phyloP scores from a whole-genome alignment of 495 filamentous ascomycete species.

The Aspergillus nanangensis region DNA sequence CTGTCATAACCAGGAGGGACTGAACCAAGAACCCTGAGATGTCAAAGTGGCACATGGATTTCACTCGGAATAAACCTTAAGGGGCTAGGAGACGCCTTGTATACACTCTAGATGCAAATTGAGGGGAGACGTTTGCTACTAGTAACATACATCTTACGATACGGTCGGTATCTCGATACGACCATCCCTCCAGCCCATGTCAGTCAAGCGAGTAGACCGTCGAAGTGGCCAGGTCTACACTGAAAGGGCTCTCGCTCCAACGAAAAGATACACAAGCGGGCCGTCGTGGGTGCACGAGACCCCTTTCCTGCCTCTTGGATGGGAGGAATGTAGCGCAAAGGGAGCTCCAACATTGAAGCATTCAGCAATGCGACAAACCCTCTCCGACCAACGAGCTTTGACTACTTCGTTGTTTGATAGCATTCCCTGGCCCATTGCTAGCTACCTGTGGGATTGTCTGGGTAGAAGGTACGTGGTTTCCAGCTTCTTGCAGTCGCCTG shows the following conservation, averaged over 20 bases:
- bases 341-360: conserved; percentile 31
- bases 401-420: conserved; percentile 21
- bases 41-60: too few relatives aligned
- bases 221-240: conserved; percentile 13
- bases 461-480: conserved; percentile 20
- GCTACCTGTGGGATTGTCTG: conserved; percentile 36
- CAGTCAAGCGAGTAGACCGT: conserved; percentile 5
- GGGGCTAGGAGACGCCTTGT: too few relatives aligned
- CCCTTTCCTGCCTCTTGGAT: conserved; percentile 26
- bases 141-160: too few relatives aligned
- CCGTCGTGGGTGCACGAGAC: conserved; percentile 35
- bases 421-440: conserved; percentile 34
- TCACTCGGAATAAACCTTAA: too few relatives aligned
- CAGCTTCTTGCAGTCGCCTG: background rate
- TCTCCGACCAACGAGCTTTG: conserved; percentile 30
- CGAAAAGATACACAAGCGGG: conserved; percentile 8
- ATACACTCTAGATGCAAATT: too few relatives aligned
- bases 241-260: conserved; percentile 2
- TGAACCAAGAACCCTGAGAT: too few relatives aligned
- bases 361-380: conserved; percentile 21
- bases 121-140: too few relatives aligned
- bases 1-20: too few relatives aligned
- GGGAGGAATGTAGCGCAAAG: conserved; percentile 14
- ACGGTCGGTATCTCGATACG: too few relatives aligned
- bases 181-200: too few relatives aligned